phyloP scores from a whole-genome alignment of 805 yeast genomes.

The Wickerhamiella alocasiicola region DNA sequence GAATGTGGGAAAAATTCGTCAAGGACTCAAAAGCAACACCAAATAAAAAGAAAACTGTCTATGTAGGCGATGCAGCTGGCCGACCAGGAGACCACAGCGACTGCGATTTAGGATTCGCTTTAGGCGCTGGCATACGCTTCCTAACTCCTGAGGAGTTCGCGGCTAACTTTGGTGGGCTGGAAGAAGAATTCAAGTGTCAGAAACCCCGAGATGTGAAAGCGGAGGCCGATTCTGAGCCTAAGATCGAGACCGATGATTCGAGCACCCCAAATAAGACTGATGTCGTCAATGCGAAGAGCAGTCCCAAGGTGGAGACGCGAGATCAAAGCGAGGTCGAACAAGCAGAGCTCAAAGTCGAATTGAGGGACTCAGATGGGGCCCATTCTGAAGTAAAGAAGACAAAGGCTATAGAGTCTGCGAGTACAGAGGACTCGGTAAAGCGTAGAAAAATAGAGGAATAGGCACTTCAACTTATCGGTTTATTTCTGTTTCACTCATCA shows the following conservation, averaged over 20 bases:
- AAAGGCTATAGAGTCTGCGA: too few relatives aligned
- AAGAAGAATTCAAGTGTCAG: not conserved
- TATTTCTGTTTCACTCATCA: too few relatives aligned
- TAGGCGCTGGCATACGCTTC: constrained; percentile 40
- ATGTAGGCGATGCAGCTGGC: constrained; percentile 97
- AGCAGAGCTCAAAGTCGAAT: too few relatives aligned
- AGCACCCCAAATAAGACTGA: too few relatives aligned
- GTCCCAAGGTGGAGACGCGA: too few relatives aligned
- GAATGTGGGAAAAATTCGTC: constrained; percentile 57
- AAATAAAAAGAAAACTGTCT: constrained; percentile 40
- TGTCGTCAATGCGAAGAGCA: too few relatives aligned
- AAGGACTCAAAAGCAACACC: constrained; percentile 30
- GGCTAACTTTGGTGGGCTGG: not conserved
- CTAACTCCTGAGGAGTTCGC: constrained; percentile 54
- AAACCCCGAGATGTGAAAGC: not conserved
- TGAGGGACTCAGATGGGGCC: too few relatives aligned
- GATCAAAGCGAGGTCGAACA: too few relatives aligned
- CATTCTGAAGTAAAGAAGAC: too few relatives aligned
- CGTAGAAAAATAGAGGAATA: too few relatives aligned
- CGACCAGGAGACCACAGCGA: constrained; percentile 66
- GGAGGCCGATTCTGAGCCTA: not conserved
- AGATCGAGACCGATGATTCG: not conserved
- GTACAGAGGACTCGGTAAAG: too few relatives aligned
- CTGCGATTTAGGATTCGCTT: constrained; percentile 62
- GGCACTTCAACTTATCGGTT: too few relatives aligned